Evolutionary conservation across 1,284 basidiomycete species (phyloP).

Genomic region (Ceraceosorus bombacis): DNA sequence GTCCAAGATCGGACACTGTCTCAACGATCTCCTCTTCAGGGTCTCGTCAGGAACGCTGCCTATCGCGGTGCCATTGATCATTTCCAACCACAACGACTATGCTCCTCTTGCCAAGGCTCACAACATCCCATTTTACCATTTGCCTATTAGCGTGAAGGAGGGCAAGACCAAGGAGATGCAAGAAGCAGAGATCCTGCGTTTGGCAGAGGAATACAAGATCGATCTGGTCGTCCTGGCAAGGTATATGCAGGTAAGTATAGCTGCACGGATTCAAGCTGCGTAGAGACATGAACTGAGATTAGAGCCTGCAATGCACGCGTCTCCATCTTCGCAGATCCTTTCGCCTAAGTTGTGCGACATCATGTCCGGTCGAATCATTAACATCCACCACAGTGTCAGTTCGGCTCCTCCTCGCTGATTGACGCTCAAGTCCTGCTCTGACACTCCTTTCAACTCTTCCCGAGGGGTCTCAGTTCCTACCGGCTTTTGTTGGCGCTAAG

Average conservation of each 20-base stretch:
- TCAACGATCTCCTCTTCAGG: slow-evolving; percentile 45
- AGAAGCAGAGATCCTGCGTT: slow-evolving; percentile 39
- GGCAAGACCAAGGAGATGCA: slow-evolving; percentile 46
- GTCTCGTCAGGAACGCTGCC: slow-evolving; percentile 32
- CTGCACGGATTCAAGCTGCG: neutral
- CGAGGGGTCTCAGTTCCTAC: slow-evolving; percentile 24
- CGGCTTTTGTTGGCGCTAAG: slow-evolving; percentile 43
- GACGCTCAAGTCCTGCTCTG: neutral
- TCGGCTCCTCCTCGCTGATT: neutral
- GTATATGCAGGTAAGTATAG: slow-evolving; percentile 33
- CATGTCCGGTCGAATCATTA: slow-evolving; percentile 40
- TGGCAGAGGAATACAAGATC: slow-evolving; percentile 38
- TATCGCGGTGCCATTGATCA: slow-evolving; percentile 39
- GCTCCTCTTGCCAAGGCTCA: slow-evolving; percentile 36
- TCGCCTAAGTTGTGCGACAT: slow-evolving; percentile 31
- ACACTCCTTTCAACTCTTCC: neutral
- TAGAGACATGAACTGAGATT: neutral
- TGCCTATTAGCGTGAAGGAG: slow-evolving; percentile 35
- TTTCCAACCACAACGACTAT: slow-evolving; percentile 45
- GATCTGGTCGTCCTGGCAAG: slow-evolving; percentile 45
- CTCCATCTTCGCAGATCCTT: slow-evolving; percentile 25
- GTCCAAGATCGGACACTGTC: slow-evolving; percentile 43
- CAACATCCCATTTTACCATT: slow-evolving; percentile 44
- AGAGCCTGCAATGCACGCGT: neutral
- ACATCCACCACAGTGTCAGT: slow-evolving; percentile 39